Percentiles rank a stretch among this genome's conserved stretches.
phyloP scores from a whole-genome alignment of 129 eudicot species.

The Saussurea involucrata region DNA sequence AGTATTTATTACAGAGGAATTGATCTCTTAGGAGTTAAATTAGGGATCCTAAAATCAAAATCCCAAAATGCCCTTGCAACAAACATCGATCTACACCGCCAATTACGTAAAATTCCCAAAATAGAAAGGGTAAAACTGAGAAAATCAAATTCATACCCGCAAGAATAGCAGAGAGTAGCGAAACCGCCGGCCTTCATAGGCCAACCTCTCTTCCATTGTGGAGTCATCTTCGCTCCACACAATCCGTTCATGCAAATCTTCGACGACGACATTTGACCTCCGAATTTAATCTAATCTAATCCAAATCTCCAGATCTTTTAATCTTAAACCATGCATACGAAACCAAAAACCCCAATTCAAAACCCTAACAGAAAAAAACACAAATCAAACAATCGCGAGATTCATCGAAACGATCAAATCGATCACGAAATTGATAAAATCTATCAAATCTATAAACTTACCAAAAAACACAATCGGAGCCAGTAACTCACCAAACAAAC shows the following conservation, averaged over 20 bases:
- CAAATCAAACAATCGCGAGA: background rate
- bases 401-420: conserved; percentile 21
- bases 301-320: conserved; percentile 34
- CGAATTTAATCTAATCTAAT: conserved; percentile 14
- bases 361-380: conserved; percentile 27
- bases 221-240: conserved; percentile 61
- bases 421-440: background rate
- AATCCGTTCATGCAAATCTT: conserved; percentile 81
- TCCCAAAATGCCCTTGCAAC: conserved; percentile 36
- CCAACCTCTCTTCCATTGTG: conserved; percentile 83
- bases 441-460: background rate
- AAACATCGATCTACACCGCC: background rate
- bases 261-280: conserved; percentile 41
- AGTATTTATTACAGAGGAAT: background rate
- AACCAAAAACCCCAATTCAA: conserved; percentile 37
- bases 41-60: conserved; percentile 35
- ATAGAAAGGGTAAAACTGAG: conserved; percentile 27
- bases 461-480: conserved; percentile 1
- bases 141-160: conserved; percentile 57
- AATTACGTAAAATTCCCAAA: conserved; percentile 18
- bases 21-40: conserved; percentile 10
- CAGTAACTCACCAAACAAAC: background rate
- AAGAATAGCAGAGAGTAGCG: conserved; percentile 61
- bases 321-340: conserved; percentile 24
- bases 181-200: conserved; percentile 76